These are phyloP conservation scores for Claviceps capensis DNA, from an alignment of 2,329 filamentous ascomycete species.

Conservation along the genomic window DNA sequence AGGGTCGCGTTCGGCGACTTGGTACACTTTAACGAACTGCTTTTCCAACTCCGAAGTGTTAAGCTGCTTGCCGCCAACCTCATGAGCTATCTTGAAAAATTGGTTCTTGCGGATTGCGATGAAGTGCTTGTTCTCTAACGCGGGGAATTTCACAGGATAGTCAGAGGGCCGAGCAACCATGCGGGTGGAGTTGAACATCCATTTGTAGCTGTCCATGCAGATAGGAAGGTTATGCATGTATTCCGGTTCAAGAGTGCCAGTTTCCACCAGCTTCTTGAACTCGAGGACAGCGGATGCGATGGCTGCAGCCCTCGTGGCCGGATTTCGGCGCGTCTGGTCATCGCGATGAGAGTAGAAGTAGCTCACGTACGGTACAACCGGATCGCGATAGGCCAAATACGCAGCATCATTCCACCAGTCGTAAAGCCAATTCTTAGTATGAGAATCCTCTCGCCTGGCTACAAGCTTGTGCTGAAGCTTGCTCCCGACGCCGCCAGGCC, in stretches of 20 bases:
- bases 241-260: conserved; percentile 75
- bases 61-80: conserved; percentile 70
- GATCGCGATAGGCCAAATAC: conserved; percentile 87
- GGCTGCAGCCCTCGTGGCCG: conserved; percentile 83
- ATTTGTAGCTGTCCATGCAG: conserved; percentile 96
- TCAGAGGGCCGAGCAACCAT: conserved; percentile 74
- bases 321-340: conserved; percentile 75
- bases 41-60: conserved; percentile 81
- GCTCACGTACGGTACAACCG: conserved; percentile 92
- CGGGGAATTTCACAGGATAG: conserved; percentile 66
- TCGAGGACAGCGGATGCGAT: conserved; percentile 75
- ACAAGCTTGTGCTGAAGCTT: conserved; percentile 79
- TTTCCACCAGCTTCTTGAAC: conserved; percentile 89
- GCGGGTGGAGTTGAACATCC: conserved; percentile 94
- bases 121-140: conserved; percentile 71
- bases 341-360: conserved; percentile 99
- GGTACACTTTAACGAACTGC: conserved; percentile 76
- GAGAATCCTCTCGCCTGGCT: conserved; percentile 64
- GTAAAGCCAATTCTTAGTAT: conserved; percentile 82
- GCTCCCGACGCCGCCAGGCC: conserved; percentile 70
- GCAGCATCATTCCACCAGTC: conserved; percentile 98
- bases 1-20: conserved; percentile 55
- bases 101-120: conserved; percentile 89
- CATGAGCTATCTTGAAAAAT: conserved; percentile 83
- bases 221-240: conserved; percentile 98